Base-by-base conservation (phyloP, 2,329 filamentous ascomycete genomes). In the Xylaria sp. region DNA sequence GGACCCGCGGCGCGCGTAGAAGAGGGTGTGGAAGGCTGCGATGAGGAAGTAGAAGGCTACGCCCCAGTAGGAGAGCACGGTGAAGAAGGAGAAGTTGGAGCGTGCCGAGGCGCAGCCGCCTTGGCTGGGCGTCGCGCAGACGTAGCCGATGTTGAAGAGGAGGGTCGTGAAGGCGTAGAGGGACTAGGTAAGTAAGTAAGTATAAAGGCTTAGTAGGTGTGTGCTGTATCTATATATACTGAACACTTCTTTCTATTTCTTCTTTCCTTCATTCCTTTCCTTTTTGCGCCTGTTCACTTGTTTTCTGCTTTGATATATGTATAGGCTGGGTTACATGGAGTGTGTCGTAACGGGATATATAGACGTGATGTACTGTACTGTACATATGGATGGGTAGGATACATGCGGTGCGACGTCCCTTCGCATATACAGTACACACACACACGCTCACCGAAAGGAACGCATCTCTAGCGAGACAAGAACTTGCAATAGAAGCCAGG, bases 61-160 rank as follows among this genome's bases (percentile, higher is more conserved):
- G 1, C 92, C 92, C 92, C 92, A 96, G 85, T 91, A 96, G 10
- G 91, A 93, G 68, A 96, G 83, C 76, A 90, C 85, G 34, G 94
- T 97, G 83, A 97, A 97, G 84, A 89, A 97, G 75, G 90, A 93
- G 83, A 97, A 96, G 55, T 86, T 86, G 55, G 84, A 80, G 62
- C 84, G 82, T 32, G 88, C 86, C 1, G 76, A 77, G 41, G 77
- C 72, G 77, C 85, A 86, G 58, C 85, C 82, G 69, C 82, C 82
- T 12, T 77, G 73, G 1, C 70, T 61, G 41, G 80, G 78, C 77
- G 88, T 84, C n/a, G 84, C 81, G 76, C 89, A 89, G 69, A 88
- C 82, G 85, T 87, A 92, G 70, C 84, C 89, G 77, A 94, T 88
- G 77, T 88, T 87, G 83, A 90, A 88, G 82, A 96, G 85, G 67